Base-by-base conservation (phyloP, 2,329 filamentous ascomycete genomes). In the Paecilomyces niveus region DNA sequence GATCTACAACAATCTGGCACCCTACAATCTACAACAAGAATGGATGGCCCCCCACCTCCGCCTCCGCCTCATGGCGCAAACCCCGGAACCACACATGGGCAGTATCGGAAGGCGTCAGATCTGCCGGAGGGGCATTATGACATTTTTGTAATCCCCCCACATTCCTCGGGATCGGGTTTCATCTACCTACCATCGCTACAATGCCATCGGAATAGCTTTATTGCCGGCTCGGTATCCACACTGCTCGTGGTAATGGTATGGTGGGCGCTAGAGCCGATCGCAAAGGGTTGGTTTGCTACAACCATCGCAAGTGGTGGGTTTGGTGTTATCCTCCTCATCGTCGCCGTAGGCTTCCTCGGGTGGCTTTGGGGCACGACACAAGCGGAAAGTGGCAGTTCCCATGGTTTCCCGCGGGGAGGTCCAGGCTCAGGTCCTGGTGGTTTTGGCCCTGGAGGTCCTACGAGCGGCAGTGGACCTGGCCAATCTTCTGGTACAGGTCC, bases 91-190 rank as follows among this genome's bases (percentile, higher is more conserved):
- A 81, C 85, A 55, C 81, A 84, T 39, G 79, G 80, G 26, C 59
- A 73, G 61, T 76, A 77, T 58, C 73, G 74, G 58, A 76, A 72
- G 61, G 67, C 72, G 6, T 74, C 74, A 55, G 88, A 89, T 58
- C 80, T 97, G 54, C 93, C 93, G 2, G 83, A 89, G 1, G 92
- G 93, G 57, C 95, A 94, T 72, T 97, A 96, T 76, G 93, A 97
- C 78, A 96, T 97, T 71, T 97, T 97, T 78, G 89, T 97, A 72
- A 92, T 97, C 68, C 93, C 93, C 7, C 90, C 92, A 53, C 92
- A 96, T 74, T 93, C 92, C 10, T 83, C 92, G 6, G 93, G 93
- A 56, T 85, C 87, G 0, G 93, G 93, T 33, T 97, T 97, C 74
- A 80, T 97, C 29, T 97, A 97, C 73, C 84, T 97, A n/a, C 93